A percentile compares a stretch with the other conserved stretches of the same genome.
Evolutionary conservation across 106 monocot genomes (phyloP).

Genomic region (Dendrobium officinale): DNA sequence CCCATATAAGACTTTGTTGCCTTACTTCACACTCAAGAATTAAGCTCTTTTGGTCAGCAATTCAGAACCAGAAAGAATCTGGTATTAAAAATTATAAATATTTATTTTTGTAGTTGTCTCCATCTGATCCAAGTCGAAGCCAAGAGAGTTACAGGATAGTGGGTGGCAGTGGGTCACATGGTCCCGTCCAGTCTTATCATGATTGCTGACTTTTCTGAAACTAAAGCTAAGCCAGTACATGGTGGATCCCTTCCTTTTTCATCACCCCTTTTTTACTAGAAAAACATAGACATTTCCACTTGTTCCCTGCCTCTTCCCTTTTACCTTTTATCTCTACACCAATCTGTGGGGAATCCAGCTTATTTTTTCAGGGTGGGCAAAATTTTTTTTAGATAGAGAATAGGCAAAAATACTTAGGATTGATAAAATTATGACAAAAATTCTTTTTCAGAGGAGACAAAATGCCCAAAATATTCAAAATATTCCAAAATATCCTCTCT

Average conservation of each 20-base stretch:
- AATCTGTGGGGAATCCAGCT: neutral
- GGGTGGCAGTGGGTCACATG: slow-evolving; percentile 14
- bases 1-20: too few relatives aligned
- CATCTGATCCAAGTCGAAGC: neutral
- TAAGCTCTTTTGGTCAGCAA: too few relatives aligned
- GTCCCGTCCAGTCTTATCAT: slow-evolving; percentile 8
- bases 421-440: too few relatives aligned
- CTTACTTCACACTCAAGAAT: too few relatives aligned
- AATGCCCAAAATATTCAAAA: too few relatives aligned
- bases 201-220: slow-evolving; percentile 8
- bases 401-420: too few relatives aligned
- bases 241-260: slow-evolving; percentile 4
- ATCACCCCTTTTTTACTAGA: neutral
- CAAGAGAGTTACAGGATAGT: slow-evolving; percentile 6
- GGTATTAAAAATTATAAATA: too few relatives aligned
- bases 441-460: too few relatives aligned
- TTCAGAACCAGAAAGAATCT: too few relatives aligned
- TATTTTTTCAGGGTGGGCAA: too few relatives aligned
- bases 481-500: too few relatives aligned
- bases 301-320: neutral
- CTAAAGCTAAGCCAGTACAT: neutral
- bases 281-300: neutral
- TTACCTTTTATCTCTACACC: neutral
- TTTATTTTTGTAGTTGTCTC: neutral
- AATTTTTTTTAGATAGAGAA: too few relatives aligned